Evolutionary conservation across 768 basidiomycete genomes (phyloP).

Genomic region (Leccinum obscurum): DNA sequence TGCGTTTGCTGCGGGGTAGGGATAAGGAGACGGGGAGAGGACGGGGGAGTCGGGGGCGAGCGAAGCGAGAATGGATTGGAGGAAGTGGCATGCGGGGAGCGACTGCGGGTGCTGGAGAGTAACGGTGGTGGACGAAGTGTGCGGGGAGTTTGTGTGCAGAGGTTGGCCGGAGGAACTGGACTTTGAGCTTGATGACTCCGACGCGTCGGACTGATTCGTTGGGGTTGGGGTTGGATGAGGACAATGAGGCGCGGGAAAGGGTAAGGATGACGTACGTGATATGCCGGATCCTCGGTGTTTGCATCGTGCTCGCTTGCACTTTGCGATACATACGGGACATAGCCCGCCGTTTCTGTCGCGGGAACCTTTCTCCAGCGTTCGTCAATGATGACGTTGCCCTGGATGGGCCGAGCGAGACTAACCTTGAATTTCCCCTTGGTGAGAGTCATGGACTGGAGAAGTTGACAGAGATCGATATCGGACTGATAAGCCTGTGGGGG

Average conservation of each 20-base stretch:
- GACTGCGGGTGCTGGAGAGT: background rate
- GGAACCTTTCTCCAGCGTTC: conserved; percentile 35
- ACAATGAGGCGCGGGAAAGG: background rate
- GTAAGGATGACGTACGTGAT: conserved; percentile 37
- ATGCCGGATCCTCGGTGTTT: conserved; percentile 46
- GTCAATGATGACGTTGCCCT: conserved; percentile 13
- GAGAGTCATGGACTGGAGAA: conserved; percentile 53
- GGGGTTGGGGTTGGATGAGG: background rate
- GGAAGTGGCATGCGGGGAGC: conserved; percentile 58
- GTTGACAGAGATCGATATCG: conserved; percentile 51
- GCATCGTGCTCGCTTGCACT: conserved; percentile 41
- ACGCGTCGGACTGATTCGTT: conserved; percentile 42
- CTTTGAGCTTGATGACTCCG: conserved; percentile 46
- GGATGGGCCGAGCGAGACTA: conserved; percentile 4
- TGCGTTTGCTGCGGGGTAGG: conserved; percentile 29
- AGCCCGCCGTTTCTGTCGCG: conserved; percentile 18
- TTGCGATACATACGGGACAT: conserved; percentile 33
- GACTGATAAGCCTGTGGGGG: conserved; percentile 26
- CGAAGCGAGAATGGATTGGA: conserved; percentile 58
- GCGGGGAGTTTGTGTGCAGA: conserved; percentile 10
- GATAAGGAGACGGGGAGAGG: conserved; percentile 34
- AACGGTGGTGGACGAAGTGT: conserved; percentile 18
- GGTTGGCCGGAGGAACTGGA: conserved; percentile 36
- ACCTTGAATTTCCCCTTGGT: conserved; percentile 37
- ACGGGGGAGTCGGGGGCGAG: conserved; percentile 44